phyloP scores from a whole-genome alignment of 768 basidiomycete genomes.

The Lentinula guzmanii region DNA sequence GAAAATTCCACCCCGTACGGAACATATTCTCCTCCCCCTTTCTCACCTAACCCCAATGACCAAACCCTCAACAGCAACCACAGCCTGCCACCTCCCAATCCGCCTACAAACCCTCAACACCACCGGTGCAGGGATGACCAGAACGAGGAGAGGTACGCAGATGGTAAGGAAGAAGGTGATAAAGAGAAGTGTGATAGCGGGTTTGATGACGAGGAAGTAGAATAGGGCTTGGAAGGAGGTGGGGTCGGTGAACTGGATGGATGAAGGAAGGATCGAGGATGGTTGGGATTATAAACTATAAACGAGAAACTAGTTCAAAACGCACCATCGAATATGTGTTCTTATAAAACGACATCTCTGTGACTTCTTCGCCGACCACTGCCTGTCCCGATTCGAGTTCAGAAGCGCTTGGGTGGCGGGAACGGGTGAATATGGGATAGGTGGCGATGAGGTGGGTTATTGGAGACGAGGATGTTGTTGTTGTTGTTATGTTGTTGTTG shows the following conservation, averaged over 20 bases:
- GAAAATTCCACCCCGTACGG: no score
- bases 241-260: slow-evolving; percentile 67
- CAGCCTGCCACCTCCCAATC: slow-evolving; percentile 79
- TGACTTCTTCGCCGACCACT: slow-evolving; percentile 22
- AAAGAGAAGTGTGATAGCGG: slow-evolving; percentile 67
- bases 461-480: not conserved
- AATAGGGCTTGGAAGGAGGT: slow-evolving; percentile 83
- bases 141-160: slow-evolving; percentile 49
- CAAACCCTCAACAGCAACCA: slow-evolving; percentile 71
- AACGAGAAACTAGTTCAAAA: not conserved
- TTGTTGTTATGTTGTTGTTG: no score
- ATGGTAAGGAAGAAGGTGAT: slow-evolving; percentile 48
- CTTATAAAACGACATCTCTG: slow-evolving; percentile 72
- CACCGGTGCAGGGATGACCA: slow-evolving; percentile 65
- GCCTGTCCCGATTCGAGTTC: slow-evolving; percentile 43
- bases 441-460: not conserved
- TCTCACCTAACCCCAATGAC: slow-evolving; percentile 35
- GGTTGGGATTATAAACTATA: no score
- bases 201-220: slow-evolving; percentile 86
- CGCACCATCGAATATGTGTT: slow-evolving; percentile 78
- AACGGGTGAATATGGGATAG: slow-evolving; percentile 68
- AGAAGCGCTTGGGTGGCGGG: slow-evolving; percentile 38
- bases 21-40: no score
- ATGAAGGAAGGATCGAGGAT: not conserved
- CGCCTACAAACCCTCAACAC: slow-evolving; percentile 57